phyloP scores from a whole-genome alignment of 2,329 filamentous ascomycete species.

The Emericellopsis atlantica region DNA sequence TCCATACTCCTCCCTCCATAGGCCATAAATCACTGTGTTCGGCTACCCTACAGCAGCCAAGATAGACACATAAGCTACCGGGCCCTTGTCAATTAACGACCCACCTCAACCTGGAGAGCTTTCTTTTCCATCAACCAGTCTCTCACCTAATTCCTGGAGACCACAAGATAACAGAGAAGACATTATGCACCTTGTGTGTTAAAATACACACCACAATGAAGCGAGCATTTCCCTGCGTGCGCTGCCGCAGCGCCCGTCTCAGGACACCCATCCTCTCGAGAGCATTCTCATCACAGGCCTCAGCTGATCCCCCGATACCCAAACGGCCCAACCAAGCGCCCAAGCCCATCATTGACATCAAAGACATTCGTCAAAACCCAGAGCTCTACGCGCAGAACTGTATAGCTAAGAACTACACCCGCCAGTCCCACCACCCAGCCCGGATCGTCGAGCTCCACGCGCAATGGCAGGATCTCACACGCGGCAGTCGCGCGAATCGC shows the following conservation, averaged over 20 bases:
- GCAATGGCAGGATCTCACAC: slow-evolving; percentile 49
- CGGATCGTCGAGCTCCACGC: slow-evolving; percentile 42
- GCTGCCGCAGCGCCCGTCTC: slow-evolving; percentile 2
- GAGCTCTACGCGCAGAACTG: slow-evolving; percentile 75
- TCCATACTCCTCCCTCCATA: no score
- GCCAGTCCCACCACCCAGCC: slow-evolving; percentile 38
- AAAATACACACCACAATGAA: background rate
- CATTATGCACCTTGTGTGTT: background rate
- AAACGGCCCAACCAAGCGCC: slow-evolving; percentile 59
- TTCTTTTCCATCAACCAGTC: background rate
- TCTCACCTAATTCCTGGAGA: background rate
- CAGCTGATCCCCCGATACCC: slow-evolving; percentile 10
- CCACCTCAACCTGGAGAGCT: no score
- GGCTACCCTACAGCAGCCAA: no score
- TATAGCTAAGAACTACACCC: slow-evolving; percentile 67
- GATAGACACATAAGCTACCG: no score
- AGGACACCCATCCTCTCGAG: background rate
- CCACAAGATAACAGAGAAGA: background rate
- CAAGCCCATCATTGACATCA: slow-evolving; percentile 69
- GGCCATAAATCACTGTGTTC: no score
- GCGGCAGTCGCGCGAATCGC: slow-evolving; percentile 45
- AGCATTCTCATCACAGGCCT: slow-evolving; percentile 5
- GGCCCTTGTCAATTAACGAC: no score
- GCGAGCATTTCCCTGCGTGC: slow-evolving; percentile 1
- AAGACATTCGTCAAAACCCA: slow-evolving; percentile 78